phyloP scores from a whole-genome alignment of 2,329 filamentous ascomycete genomes.

The Huntiella moniliformis region DNA sequence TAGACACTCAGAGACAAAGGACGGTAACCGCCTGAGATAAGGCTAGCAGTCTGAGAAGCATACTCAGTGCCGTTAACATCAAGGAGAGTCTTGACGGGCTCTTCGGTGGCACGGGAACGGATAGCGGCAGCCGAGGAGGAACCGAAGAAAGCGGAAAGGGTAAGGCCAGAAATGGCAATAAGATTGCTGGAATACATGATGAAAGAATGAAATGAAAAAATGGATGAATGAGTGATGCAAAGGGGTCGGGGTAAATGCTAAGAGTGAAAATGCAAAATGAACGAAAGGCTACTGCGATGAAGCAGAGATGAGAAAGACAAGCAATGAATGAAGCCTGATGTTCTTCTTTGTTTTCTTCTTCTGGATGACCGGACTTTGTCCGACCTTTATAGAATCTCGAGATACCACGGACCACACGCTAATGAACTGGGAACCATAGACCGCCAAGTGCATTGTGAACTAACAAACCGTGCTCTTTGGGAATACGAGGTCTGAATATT shows the following conservation, averaged over 20 bases:
- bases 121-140: neutral
- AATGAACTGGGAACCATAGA: no score
- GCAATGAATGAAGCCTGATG: no score
- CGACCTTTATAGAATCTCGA: no score
- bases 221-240: neutral
- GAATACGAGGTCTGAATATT: no score
- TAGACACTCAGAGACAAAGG: constrained; percentile 13
- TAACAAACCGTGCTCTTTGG: no score
- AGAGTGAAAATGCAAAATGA: neutral
- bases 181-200: constrained; percentile 3
- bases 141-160: neutral
- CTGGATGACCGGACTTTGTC: no score
- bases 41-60: neutral
- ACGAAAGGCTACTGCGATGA: neutral
- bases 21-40: constrained; percentile 11
- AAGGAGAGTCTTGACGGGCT: neutral
- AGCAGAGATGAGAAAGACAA: neutral
- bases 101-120: neutral
- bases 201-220: neutral
- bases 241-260: neutral
- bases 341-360: no score
- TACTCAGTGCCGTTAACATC: constrained; percentile 2
- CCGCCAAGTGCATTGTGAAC: no score
- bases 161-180: neutral
- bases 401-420: no score